Base-by-base conservation (phyloP, 331 rosid species). In the Ulmus americana region DNA sequence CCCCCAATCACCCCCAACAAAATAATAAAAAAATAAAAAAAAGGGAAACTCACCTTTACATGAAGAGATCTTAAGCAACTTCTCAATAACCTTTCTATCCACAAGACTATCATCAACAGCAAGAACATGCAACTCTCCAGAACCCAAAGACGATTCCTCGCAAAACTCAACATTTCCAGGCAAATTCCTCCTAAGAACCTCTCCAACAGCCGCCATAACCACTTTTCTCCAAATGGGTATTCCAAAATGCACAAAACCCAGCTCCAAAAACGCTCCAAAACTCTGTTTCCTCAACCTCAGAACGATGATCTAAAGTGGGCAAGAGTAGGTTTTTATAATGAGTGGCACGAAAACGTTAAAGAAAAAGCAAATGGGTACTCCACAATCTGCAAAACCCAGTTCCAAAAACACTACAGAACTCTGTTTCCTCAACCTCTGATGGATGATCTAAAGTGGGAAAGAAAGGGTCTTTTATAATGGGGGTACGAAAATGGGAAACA, bases 31-130 rank as follows among this genome's bases (percentile, higher is more conserved):
- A 50, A 64, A 38, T 11, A 42, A 45, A 13, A 28, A 2, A 48
- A 46, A 62, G 2, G 12, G 14, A 28, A 1, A n/a, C 55, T n/a
- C 40, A 86, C 98, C 98, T 89, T 85, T 85, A 71, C 98, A 92
- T 3, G 95, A 83, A 9, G 95, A 85, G 51, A 82, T 79, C 79
- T 79, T 89, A 0, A 92, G 84, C 84, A 92, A 77, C 10, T 79
- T 75, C 61, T 92, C 98, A 15, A 92, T 92, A 46, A 92, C 95
- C 71, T 83, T 89, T 16, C 95, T 83, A 62, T 92, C 98, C 20
- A 92, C 89, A 12, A 64, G 81, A 18, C 90, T 92, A 39, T 92
- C 98, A 63, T 92, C 97, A 4, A 92, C 98, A 10, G 97, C 98
- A 0, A 92, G 86, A 69, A 92, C 98, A 59, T 89, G 98, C 18